Percentiles rank a stretch among this genome's conserved stretches.
phyloP scores from a whole-genome alignment of 2,329 filamentous ascomycete genomes.

The Sclerotinia nivalis region DNA sequence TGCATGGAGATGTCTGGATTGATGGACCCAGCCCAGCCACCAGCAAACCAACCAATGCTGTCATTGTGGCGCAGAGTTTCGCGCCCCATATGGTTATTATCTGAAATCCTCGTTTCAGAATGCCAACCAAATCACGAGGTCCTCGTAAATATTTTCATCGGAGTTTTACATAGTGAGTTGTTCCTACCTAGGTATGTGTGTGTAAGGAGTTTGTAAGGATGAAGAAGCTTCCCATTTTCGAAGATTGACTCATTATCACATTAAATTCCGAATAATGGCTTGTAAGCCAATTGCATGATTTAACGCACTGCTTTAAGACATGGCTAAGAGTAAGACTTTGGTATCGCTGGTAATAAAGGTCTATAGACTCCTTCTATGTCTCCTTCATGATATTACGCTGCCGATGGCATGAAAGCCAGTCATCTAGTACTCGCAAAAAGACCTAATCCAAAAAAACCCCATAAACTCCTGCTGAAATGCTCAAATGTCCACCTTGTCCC shows the following conservation, averaged over 20 bases:
- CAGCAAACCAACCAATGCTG: constrained; percentile 7
- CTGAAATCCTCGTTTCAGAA: constrained; percentile 6
- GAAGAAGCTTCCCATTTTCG: neutral
- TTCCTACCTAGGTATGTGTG: too few species aligned
- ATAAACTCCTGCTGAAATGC: constrained; percentile 15
- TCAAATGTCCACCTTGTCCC: neutral
- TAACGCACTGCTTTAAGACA: neutral
- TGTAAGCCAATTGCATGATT: neutral
- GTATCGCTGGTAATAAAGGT: neutral
- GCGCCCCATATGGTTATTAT: neutral
- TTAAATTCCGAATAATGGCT: neutral
- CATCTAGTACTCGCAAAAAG: neutral
- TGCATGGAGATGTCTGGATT: neutral
- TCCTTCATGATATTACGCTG: constrained; percentile 4
- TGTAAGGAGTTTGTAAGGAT: neutral
- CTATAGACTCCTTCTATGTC: constrained; percentile 8
- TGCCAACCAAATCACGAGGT: neutral
- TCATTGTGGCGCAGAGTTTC: constrained; percentile 18
- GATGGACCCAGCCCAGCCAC: constrained; percentile 6
- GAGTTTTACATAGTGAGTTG: neutral
- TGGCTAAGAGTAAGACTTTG: neutral
- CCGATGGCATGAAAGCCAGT: neutral
- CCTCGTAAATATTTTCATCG: neutral
- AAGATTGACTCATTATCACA: neutral
- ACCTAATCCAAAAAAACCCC: neutral